Evolutionary conservation across 2,329 filamentous ascomycete genomes (phyloP).

Genomic region (Phialocephala subalpina): DNA sequence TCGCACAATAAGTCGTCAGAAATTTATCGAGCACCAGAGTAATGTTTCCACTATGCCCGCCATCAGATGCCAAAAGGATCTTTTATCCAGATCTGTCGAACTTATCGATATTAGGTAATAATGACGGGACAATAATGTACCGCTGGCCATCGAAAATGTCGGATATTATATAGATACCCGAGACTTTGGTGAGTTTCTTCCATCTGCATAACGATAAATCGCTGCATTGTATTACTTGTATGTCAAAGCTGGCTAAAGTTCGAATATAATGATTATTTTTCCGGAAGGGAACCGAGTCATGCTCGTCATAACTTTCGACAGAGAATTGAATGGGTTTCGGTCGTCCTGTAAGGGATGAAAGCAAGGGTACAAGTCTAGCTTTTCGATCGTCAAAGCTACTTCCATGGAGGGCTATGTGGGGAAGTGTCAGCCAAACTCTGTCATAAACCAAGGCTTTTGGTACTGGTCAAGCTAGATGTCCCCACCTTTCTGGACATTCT

Average conservation of each 20-base stretch:
- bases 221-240: constrained; percentile 30
- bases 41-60: constrained; percentile 27
- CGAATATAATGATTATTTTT: not conserved
- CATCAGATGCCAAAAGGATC: constrained; percentile 26
- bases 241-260: constrained; percentile 5
- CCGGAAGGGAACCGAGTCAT: not conserved
- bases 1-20: constrained; percentile 23
- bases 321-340: constrained; percentile 12
- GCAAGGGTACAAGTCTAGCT: constrained; percentile 27
- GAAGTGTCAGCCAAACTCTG: no score
- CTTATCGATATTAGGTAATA: constrained; percentile 25
- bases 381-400: constrained; percentile 24
- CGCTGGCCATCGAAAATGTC: constrained; percentile 24
- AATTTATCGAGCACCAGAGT: constrained; percentile 29
- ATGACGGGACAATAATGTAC: constrained; percentile 29
- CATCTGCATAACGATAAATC: constrained; percentile 23
- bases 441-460: no score
- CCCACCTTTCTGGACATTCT: no score
- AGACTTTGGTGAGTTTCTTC: constrained; percentile 28
- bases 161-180: constrained; percentile 31
- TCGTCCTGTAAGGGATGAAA: constrained; percentile 22
- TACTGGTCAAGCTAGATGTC: no score
- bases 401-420: constrained; percentile 25
- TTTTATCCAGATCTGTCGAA: constrained; percentile 28
- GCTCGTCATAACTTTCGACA: constrained; percentile 9